These are phyloP conservation scores for Coprinopsis cinerea DNA, from an alignment of 768 basidiomycete genomes.

Conservation along the genomic window DNA sequence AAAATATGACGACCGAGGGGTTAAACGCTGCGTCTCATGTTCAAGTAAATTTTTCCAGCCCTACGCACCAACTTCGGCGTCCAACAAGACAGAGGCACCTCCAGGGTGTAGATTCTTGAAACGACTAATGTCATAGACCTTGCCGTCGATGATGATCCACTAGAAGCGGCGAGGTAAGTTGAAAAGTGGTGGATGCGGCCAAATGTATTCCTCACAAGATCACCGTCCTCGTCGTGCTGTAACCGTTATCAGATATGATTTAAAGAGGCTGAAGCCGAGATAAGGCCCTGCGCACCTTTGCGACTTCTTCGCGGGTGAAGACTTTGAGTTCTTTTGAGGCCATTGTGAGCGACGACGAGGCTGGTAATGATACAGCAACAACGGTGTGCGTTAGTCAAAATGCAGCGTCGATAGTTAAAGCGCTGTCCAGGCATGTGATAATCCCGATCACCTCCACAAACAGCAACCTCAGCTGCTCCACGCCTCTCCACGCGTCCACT, in stretches of 20 bases:
- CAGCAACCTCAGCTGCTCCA: no score
- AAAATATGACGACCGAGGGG: conserved; percentile 26
- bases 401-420: not conserved
- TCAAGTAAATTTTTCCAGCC: not conserved
- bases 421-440: not conserved
- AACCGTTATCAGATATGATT: conserved; percentile 5
- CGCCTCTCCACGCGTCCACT: no score
- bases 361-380: not conserved
- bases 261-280: not conserved
- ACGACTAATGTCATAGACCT: conserved; percentile 77
- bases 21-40: no score
- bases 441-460: not conserved
- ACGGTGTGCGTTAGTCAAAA: no score
- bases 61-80: conserved; percentile 65
- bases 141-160: conserved; percentile 86
- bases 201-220: conserved; percentile 36
- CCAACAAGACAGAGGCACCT: conserved; percentile 65
- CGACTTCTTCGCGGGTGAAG: conserved; percentile 38
- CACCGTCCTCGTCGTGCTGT: conserved; percentile 71
- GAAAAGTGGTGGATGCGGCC: conserved; percentile 3
- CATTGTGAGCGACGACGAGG: conserved; percentile 16
- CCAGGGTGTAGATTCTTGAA: conserved; percentile 85
- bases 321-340: conserved; percentile 30
- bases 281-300: conserved; percentile 27
- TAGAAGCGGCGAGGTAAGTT: conserved; percentile 33